Evolutionary conservation across 805 yeast species (phyloP).

Genomic region (Wickerhamomyces queroliae): DNA sequence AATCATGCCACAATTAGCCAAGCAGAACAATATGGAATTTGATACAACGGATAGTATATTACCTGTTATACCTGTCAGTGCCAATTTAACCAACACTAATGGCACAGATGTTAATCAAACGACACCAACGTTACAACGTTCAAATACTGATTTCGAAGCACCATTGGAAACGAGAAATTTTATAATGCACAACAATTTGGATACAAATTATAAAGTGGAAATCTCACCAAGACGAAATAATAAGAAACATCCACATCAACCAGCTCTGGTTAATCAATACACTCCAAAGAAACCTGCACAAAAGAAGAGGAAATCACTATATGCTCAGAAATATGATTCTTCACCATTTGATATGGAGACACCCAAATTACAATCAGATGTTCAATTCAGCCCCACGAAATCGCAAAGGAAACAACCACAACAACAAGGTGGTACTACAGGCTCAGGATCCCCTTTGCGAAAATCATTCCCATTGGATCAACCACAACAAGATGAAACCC

Average conservation of each 20-base stretch:
- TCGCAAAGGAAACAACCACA: not conserved
- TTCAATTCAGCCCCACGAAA: constrained; percentile 17
- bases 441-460: constrained; percentile 9
- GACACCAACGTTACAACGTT: constrained; percentile 18
- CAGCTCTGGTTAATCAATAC: constrained; percentile 13
- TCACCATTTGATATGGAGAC: constrained; percentile 23
- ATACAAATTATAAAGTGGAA: constrained; percentile 18
- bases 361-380: constrained; percentile 21
- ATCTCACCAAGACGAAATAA: constrained; percentile 19
- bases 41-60: constrained; percentile 23
- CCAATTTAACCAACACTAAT: constrained; percentile 18
- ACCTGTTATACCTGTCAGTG: constrained; percentile 19
- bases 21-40: constrained; percentile 12
- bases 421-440: not conserved
- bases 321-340: constrained; percentile 21
- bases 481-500: constrained; percentile 3
- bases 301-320: constrained; percentile 21
- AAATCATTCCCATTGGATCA: constrained; percentile 1
- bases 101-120: constrained; percentile 22
- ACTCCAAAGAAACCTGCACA: constrained; percentile 16
- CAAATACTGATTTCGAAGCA: constrained; percentile 2
- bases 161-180: constrained; percentile 14
- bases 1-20: constrained; percentile 19
- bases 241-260: constrained; percentile 1
- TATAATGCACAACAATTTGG: constrained; percentile 17